These are phyloP conservation scores for Trichoderma afroharzianum DNA, from an alignment of 2,329 filamentous ascomycete species.

Conservation along the genomic window DNA sequence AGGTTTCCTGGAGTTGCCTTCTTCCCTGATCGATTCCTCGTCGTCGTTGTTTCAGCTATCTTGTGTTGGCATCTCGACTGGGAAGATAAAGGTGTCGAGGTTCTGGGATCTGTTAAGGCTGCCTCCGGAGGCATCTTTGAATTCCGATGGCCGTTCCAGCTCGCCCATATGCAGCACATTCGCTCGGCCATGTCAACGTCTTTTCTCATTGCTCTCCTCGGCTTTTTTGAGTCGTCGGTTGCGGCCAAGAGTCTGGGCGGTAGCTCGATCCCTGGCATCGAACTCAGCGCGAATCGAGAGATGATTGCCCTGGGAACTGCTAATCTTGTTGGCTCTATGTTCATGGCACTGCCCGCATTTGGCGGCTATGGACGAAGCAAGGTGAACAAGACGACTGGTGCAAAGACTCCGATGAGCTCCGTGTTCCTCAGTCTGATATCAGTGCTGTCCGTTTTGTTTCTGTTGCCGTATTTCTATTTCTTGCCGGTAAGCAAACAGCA, in stretches of 20 bases:
- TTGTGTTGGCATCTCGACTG: constrained; percentile 74
- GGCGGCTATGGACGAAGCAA: constrained; percentile 96
- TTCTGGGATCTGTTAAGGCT: constrained; percentile 78
- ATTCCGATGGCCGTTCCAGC: constrained; percentile 82
- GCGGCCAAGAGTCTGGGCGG: constrained; percentile 86
- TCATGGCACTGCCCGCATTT: constrained; percentile 90
- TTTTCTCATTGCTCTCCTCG: constrained; percentile 88
- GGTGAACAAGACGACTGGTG: constrained; percentile 88
- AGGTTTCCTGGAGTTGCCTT: constrained; percentile 79
- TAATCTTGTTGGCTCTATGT: constrained; percentile 87
- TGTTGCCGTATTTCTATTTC: constrained; percentile 91
- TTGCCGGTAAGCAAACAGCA: constrained; percentile 66
- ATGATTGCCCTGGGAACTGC: constrained; percentile 87
- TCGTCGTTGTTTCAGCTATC: constrained; percentile 81
- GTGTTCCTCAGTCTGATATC: constrained; percentile 82
- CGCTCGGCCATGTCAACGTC: constrained; percentile 84
- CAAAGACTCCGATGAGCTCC: constrained; percentile 89
- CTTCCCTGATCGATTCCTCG: constrained; percentile 84
- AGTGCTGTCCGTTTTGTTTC: constrained; percentile 72
- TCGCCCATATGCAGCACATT: constrained; percentile 74
- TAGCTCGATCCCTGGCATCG: constrained; percentile 67
- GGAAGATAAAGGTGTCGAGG: constrained; percentile 74
- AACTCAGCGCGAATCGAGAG: constrained; percentile 86
- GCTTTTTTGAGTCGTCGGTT: constrained; percentile 98
- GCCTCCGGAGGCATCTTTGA: constrained; percentile 68